Percentiles rank a stretch among this genome's conserved stretches.
Conservation (phyloP, 257 asterid genomes). For the Asclepias syriaca region DNA sequence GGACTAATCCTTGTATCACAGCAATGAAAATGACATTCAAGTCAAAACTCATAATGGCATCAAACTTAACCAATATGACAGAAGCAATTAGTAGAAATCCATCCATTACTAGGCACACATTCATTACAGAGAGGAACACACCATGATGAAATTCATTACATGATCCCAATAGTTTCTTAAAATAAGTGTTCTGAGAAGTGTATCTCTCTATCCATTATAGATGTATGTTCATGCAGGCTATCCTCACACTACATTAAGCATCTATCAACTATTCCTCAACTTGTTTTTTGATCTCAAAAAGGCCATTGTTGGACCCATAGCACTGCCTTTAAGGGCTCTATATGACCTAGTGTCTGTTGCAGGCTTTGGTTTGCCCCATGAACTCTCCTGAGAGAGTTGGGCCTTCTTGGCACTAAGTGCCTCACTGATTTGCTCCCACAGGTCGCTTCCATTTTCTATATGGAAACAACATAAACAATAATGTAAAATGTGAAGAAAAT, state of each 20-base stretch:
- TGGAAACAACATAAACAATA: constrained; percentile 8
- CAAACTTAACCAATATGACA: not conserved
- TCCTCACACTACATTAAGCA: not conserved
- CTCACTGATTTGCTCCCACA: constrained; percentile 72
- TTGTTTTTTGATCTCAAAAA: constrained; percentile 54
- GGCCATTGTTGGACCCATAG: constrained; percentile 71
- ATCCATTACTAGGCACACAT: too few relatives aligned
- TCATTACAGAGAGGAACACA: not conserved
- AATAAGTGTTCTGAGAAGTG: not conserved
- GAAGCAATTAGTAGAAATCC: not conserved
- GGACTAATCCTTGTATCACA: not conserved
- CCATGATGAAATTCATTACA: not conserved
- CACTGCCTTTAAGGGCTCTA: constrained; percentile 58
- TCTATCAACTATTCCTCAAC: not conserved
- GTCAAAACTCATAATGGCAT: not conserved
- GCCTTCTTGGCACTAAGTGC: constrained; percentile 59
- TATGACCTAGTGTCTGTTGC: constrained; percentile 49
- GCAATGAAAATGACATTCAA: not conserved
- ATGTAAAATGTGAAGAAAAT: not conserved
- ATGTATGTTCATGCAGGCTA: not conserved
- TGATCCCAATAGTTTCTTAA: not conserved
- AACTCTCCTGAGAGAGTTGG: constrained; percentile 37
- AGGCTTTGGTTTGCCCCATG: constrained; percentile 35
- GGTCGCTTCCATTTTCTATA: constrained; percentile 36
- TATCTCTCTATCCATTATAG: not conserved